phyloP scores from a whole-genome alignment of 768 basidiomycete genomes.

The Paxillus rubicundulus region DNA sequence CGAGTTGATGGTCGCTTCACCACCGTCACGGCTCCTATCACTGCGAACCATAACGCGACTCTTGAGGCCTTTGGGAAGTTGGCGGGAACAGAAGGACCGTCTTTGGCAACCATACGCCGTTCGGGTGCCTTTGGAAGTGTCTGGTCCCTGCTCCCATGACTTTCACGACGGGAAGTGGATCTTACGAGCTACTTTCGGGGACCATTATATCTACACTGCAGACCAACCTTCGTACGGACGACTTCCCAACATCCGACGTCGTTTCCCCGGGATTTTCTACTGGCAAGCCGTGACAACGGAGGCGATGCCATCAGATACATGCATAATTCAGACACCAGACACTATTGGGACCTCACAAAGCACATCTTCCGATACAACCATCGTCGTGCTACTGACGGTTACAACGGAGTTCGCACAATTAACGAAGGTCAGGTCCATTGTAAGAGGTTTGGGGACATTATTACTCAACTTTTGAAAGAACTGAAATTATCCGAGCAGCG shows the following conservation, averaged over 20 bases:
- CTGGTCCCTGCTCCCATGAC: constrained; percentile 44
- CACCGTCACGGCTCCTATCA: constrained; percentile 2
- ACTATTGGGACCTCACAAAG: constrained; percentile 44
- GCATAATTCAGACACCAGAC: constrained; percentile 37
- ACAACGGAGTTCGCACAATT: constrained; percentile 33
- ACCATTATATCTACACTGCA: constrained; percentile 40
- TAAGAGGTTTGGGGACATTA: neutral
- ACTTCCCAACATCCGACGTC: constrained; percentile 20
- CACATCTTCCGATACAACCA: constrained; percentile 49
- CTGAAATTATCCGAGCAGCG: constrained; percentile 27
- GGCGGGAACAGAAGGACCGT: constrained; percentile 21
- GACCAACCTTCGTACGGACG: constrained; percentile 27
- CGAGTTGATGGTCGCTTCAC: constrained; percentile 14
- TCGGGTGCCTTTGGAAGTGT: constrained; percentile 33
- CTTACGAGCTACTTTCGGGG: constrained; percentile 42
- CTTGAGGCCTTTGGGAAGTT: constrained; percentile 40
- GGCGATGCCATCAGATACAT: constrained; percentile 18
- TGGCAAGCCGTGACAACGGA: constrained; percentile 17
- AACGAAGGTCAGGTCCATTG: constrained; percentile 23
- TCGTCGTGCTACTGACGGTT: constrained; percentile 27
- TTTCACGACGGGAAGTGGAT: constrained; percentile 34
- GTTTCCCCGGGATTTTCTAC: constrained; percentile 38
- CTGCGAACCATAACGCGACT: constrained; percentile 40
- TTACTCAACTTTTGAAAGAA: constrained; percentile 9
- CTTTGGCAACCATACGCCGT: constrained; percentile 38